Evolutionary conservation across 2,329 filamentous ascomycete species (phyloP), one percentile per base, ranked within the genome.

Genomic region (Lasiodiplodia sp.): DNA sequence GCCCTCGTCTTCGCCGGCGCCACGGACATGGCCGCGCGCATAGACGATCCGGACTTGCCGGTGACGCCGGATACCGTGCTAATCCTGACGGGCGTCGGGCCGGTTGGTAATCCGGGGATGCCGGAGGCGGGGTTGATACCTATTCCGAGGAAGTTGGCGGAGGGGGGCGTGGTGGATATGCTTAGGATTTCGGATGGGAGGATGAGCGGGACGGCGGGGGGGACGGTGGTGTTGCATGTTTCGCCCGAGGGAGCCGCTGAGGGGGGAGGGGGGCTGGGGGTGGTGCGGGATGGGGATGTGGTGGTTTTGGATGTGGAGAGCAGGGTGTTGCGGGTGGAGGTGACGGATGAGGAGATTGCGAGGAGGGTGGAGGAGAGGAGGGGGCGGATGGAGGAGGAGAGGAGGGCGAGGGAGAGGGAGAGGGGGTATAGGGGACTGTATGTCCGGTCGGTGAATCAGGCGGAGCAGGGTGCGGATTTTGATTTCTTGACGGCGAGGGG

Each of bases 81-180:
- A 47, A 88, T 97, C 40, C 92, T 97, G 65, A 90, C 94, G n/a
- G 97, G 96, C 77, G 94, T 97, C 78, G 94, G 94, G 0, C 94
- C 94, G 8, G 92, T 92, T 76, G 94, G 94, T 69, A 93, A 94
- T 0, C 94, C 94, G 0, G 94, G 94, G 52, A 97, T 97, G 94
- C 94, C 93, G 1, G 94, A 97, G 81, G 94, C 94, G 0, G 92
- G 92, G 4, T 83, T 97, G 64, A 91, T 85, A 65, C 96, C 96
- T 73, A 87, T 97, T 8, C 93, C 94, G 0, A 87, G 97, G 18
- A 87, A 86, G 69, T 75, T 87, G 2, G 82, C 77, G 5, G 16
- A 11, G 25, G 74, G 73, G 66, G 85, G 85, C 0, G 83, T 87
- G 1, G 79, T 78, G 34, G 85, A 87, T 72, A 87, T 87, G 85